Evolutionary conservation across 805 yeast genomes (phyloP).

Genomic region (Ogataea thermomethanolica): DNA sequence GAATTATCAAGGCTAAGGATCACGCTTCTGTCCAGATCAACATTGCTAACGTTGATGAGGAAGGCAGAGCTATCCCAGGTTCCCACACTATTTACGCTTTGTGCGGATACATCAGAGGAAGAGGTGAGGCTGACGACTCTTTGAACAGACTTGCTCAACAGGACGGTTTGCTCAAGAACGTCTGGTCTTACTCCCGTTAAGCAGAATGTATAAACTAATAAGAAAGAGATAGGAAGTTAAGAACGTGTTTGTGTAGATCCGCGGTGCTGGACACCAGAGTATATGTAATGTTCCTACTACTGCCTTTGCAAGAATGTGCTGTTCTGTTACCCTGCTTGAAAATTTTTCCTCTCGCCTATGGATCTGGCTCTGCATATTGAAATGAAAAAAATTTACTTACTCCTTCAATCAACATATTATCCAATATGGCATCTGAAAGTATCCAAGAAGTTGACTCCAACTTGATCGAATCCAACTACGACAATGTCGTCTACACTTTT

Average conservation of each 20-base stretch:
- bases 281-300: too few species aligned
- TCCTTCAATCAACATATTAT: slow-evolving; percentile 8
- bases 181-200: slow-evolving; percentile 93
- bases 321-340: slow-evolving; percentile 9
- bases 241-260: background rate
- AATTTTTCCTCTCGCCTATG: slow-evolving; percentile 9
- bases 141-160: slow-evolving; percentile 98
- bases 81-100: slow-evolving; percentile 92
- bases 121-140: slow-evolving; percentile 99
- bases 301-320: background rate
- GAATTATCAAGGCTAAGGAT: slow-evolving; percentile 99
- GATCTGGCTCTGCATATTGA: slow-evolving; percentile 7
- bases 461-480: slow-evolving; percentile 92
- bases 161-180: slow-evolving; percentile 96
- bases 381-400: slow-evolving; percentile 11
- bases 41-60: slow-evolving; percentile 97
- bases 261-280: too few species aligned
- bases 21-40: slow-evolving; percentile 99
- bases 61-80: slow-evolving; percentile 92
- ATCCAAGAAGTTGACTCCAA: slow-evolving; percentile 69
- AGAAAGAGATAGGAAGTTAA: slow-evolving; percentile 7
- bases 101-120: slow-evolving; percentile 94
- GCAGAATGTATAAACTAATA: slow-evolving; percentile 16
- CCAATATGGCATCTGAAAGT: slow-evolving; percentile 57
- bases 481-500: slow-evolving; percentile 75